Percentiles rank a stretch among this genome's conserved stretches.
Conservation (phyloP, 441 rosid genomes). For the Monsonia emarginata region DNA sequence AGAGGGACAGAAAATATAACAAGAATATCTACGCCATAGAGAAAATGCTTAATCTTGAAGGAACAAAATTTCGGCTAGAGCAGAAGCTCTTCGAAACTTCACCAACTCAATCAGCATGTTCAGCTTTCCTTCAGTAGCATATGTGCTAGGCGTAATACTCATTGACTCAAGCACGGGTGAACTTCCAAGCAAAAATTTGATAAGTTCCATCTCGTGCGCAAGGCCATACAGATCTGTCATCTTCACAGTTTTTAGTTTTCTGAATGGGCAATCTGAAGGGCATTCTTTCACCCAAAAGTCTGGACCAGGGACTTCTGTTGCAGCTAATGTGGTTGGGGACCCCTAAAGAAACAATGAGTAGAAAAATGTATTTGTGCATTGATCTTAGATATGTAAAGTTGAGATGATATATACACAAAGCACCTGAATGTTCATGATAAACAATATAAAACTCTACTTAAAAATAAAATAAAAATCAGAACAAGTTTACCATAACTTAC, state of each 20-base stretch:
- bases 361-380: background rate
- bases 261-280: slow-evolving; percentile 40
- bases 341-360: slow-evolving; percentile 31
- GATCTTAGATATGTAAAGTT: background rate
- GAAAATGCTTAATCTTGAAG: slow-evolving; percentile 33
- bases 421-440: background rate
- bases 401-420: background rate
- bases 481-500: slow-evolving; percentile 30
- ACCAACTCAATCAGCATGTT: slow-evolving; percentile 58
- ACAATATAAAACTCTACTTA: too few species aligned
- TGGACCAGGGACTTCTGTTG: slow-evolving; percentile 42
- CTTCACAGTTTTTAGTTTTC: slow-evolving; percentile 47
- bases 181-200: slow-evolving; percentile 60
- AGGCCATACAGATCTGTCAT: slow-evolving; percentile 58
- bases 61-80: slow-evolving; percentile 54
- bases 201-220: slow-evolving; percentile 64
- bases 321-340: slow-evolving; percentile 42
- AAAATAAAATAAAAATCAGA: slow-evolving; percentile 7
- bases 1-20: background rate
- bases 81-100: slow-evolving; percentile 63
- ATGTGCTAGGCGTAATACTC: slow-evolving; percentile 43
- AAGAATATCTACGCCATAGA: slow-evolving; percentile 2
- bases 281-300: slow-evolving; percentile 47
- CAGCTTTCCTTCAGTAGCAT: slow-evolving; percentile 39
- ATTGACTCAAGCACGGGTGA: slow-evolving; percentile 55